These are phyloP conservation scores for Pichia manshurica DNA, from an alignment of 805 yeast species.

Conservation along the genomic window DNA sequence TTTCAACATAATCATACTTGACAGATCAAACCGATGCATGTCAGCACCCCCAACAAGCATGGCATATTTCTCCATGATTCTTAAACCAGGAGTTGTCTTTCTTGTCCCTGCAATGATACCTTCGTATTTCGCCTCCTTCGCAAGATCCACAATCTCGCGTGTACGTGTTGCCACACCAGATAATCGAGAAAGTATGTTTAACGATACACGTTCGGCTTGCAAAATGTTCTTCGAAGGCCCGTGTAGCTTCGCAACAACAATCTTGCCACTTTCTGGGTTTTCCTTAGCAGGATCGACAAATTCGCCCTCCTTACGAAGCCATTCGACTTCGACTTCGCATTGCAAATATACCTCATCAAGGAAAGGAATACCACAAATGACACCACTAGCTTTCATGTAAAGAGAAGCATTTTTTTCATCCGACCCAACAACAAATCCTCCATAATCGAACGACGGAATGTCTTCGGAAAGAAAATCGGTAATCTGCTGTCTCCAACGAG, in stretches of 20 bases:
- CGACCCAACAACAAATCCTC: slow-evolving; percentile 91
- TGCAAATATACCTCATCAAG: slow-evolving; percentile 79
- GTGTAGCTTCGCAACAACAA: slow-evolving; percentile 67
- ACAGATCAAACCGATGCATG: slow-evolving; percentile 83
- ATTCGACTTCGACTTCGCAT: slow-evolving; percentile 62
- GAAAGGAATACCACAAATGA: slow-evolving; percentile 82
- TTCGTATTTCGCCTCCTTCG: slow-evolving; percentile 60
- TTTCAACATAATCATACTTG: slow-evolving; percentile 93
- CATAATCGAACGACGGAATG: slow-evolving; percentile 89
- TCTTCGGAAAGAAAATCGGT: slow-evolving; percentile 78
- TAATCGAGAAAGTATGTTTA: slow-evolving; percentile 74
- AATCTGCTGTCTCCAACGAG: slow-evolving; percentile 77
- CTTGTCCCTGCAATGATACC: slow-evolving; percentile 95
- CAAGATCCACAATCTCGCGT: slow-evolving; percentile 47
- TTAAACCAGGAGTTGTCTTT: slow-evolving; percentile 94
- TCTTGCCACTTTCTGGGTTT: slow-evolving; percentile 39
- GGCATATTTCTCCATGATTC: slow-evolving; percentile 83
- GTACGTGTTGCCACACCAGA: slow-evolving; percentile 87
- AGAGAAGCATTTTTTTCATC: slow-evolving; percentile 65
- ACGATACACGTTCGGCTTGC: slow-evolving; percentile 79
- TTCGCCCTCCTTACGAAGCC: slow-evolving; percentile 72
- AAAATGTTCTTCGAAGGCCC: slow-evolving; percentile 80
- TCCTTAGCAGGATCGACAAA: slow-evolving; percentile 39
- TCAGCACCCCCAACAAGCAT: slow-evolving; percentile 96
- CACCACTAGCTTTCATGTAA: slow-evolving; percentile 75